phyloP scores from a whole-genome alignment of 1,139 yeast species.

The Eremothecium sinecaudum region DNA sequence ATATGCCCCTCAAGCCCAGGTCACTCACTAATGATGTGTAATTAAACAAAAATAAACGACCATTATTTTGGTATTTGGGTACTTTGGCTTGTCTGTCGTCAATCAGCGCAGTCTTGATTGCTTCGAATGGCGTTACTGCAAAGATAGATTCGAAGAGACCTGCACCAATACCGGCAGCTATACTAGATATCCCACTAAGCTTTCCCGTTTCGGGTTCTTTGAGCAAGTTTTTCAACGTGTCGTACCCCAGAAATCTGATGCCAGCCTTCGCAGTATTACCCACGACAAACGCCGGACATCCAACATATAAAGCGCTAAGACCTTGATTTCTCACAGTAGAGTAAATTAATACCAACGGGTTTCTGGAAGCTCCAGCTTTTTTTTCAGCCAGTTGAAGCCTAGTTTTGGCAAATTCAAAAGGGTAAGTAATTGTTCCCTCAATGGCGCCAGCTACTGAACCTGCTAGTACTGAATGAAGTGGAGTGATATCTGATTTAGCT shows the following conservation, averaged over 20 bases:
- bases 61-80: constrained; percentile 67
- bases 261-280: constrained; percentile 96
- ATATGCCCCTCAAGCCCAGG: constrained; percentile 73
- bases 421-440: constrained; percentile 85
- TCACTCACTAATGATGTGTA: constrained; percentile 47
- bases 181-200: constrained; percentile 82
- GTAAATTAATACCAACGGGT: constrained; percentile 73
- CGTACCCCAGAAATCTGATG: constrained; percentile 87
- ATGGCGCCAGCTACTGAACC: constrained; percentile 94
- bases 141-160: constrained; percentile 84
- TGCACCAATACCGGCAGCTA: constrained; percentile 91
- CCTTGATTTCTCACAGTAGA: constrained; percentile 74
- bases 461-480: too few species aligned
- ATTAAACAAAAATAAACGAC: constrained; percentile 41
- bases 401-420: constrained; percentile 95
- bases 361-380: constrained; percentile 56
- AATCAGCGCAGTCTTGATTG: constrained; percentile 88
- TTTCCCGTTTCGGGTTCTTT: constrained; percentile 82
- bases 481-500: too few species aligned
- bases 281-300: constrained; percentile 95
- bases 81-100: constrained; percentile 74
- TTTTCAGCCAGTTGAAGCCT: constrained; percentile 77
- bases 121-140: constrained; percentile 96
- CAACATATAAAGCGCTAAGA: constrained; percentile 70
- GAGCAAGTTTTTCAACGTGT: constrained; percentile 65